phyloP scores from a whole-genome alignment of 2,329 filamentous ascomycete genomes.

The Phialophora chinensis region DNA sequence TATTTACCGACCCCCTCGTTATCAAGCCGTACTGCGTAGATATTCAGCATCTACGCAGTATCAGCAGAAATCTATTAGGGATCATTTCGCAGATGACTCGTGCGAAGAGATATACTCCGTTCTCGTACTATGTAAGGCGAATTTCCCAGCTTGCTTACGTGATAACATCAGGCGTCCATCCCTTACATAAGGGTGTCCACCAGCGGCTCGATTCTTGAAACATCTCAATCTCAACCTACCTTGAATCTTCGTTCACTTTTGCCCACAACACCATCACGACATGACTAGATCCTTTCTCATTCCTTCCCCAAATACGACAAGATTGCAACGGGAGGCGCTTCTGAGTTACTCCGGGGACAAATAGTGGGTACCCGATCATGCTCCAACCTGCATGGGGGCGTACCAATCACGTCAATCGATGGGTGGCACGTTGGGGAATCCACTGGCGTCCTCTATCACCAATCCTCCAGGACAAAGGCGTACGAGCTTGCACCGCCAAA shows the following conservation, averaged over 20 bases:
- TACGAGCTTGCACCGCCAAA: constrained; percentile 3
- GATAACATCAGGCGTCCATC: not conserved
- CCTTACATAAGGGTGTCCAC: constrained; percentile 1
- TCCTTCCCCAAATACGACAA: not conserved
- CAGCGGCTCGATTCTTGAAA: not conserved
- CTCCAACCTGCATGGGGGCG: not conserved
- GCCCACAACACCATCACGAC: not conserved
- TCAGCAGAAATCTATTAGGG: not conserved
- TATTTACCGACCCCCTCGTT: not conserved
- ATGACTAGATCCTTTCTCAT: not conserved
- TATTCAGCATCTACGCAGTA: not conserved
- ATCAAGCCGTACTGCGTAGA: not conserved
- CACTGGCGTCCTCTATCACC: constrained; percentile 4
- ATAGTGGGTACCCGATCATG: not conserved
- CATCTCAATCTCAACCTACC: constrained; percentile 7
- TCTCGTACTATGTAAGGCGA: not conserved
- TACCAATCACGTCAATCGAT: constrained; percentile 13
- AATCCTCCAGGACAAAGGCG: not conserved
- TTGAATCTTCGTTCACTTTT: not conserved
- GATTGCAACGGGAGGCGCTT: not conserved
- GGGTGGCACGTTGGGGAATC: constrained; percentile 15
- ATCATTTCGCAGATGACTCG: not conserved
- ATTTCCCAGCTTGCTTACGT: not conserved
- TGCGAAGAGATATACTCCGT: not conserved
- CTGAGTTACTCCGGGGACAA: not conserved